These are phyloP conservation scores for Clohesyomyces aquaticus DNA, from an alignment of 495 filamentous ascomycete species.

Conservation along the genomic window DNA sequence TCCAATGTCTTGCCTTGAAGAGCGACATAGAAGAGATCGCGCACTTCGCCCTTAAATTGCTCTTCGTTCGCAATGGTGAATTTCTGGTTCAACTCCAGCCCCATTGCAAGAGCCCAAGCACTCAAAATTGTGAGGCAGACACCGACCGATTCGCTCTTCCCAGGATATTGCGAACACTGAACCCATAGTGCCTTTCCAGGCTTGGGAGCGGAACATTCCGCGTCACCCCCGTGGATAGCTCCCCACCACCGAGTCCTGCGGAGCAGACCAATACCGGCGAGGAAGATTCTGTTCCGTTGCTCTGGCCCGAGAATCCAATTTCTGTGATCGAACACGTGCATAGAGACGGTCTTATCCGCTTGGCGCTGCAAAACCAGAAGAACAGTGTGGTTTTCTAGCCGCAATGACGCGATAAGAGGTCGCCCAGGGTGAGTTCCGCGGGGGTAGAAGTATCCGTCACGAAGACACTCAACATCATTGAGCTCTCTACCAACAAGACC, in stretches of 20 bases:
- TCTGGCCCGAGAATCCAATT: background rate
- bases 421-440: too few species aligned
- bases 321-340: background rate
- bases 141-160: background rate
- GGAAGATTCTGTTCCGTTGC: background rate
- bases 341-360: background rate
- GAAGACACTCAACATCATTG: too few species aligned
- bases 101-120: constrained; percentile 15
- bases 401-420: background rate
- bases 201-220: background rate
- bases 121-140: background rate
- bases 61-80: background rate
- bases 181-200: background rate
- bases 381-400: background rate
- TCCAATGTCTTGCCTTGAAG: background rate
- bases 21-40: background rate
- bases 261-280: background rate
- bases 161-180: background rate
- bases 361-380: background rate
- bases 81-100: background rate
- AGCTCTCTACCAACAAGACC: background rate
- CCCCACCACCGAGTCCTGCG: background rate
- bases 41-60: background rate
- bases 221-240: background rate
- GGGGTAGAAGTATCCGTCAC: too few species aligned